Evolutionary conservation across 371 early-diverging fungal species (phyloP).

Genomic region (Fennellomyces sp.): DNA sequence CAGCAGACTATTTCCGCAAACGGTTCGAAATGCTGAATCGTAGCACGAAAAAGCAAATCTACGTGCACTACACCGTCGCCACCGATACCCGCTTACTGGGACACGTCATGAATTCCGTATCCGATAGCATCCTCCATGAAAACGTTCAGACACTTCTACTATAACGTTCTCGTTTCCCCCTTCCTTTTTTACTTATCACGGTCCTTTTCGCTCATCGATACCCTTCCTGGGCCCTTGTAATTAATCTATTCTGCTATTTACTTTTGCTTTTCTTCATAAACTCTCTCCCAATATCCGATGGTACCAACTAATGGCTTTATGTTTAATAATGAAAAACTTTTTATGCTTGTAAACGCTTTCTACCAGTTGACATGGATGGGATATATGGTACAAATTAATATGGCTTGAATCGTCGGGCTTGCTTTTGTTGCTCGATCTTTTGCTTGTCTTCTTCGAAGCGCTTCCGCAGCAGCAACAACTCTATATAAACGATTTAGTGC

Average conservation of each 20-base stretch:
- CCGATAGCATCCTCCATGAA: conserved; percentile 57
- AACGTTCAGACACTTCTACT: conserved; percentile 32
- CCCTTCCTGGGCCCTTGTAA: too few relatives aligned
- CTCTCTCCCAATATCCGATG: too few relatives aligned
- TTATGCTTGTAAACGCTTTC: not conserved
- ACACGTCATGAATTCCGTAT: conserved; percentile 61
- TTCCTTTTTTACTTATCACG: too few relatives aligned
- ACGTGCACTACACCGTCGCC: conserved; percentile 62
- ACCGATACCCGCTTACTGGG: conserved; percentile 61
- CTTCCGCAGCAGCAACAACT: conserved; percentile 82
- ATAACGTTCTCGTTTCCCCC: conserved; percentile 4
- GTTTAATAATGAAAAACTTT: too few relatives aligned
- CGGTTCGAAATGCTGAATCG: conserved; percentile 40
- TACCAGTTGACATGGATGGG: too few relatives aligned
- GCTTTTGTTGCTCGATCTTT: conserved; percentile 81
- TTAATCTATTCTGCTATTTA: not conserved
- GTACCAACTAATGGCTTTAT: too few relatives aligned
- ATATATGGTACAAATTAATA: conserved; percentile 58
- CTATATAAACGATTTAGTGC: conserved; percentile 34
- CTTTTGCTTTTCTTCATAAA: not conserved
- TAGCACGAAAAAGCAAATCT: conserved; percentile 52
- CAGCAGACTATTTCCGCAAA: conserved; percentile 33
- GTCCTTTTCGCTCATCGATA: not conserved
- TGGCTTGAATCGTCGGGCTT: conserved; percentile 84
- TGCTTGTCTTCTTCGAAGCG: conserved; percentile 94